Evolutionary conservation across 2,329 filamentous ascomycete species (phyloP), one percentile per base, ranked within the genome.

Genomic region (Trematosphaeria pertusa): DNA sequence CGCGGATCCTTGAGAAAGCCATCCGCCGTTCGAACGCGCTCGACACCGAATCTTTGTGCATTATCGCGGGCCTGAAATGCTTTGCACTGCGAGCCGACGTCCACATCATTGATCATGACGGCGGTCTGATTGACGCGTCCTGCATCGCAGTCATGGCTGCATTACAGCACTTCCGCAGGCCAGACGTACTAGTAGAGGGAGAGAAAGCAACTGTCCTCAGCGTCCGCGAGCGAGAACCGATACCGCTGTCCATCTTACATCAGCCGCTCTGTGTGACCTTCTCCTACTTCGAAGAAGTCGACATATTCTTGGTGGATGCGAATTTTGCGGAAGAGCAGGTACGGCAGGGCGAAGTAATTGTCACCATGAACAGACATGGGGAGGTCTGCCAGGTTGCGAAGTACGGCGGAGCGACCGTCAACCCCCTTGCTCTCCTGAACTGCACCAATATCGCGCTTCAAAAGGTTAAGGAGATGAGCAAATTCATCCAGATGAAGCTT

Each of bases 1-100:
- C 92, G 8, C 87, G 93, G 24, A 83, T 94, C 32, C 86, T 99
- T 15, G 94, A 99, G 72, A 96, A 96, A 75, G 93, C 94, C 7
- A 85, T 97, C 50, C 91, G 94, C 32, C 87, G 94, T 50, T 96
- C 92, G 1, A 88, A 88, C 59, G 93, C 94, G 5, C 84, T 99
- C 31, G 93, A 97, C 71, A 96, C 92, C 24, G 94, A 99, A 74
- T 96, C 92, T 3, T 82, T 99, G 34, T 99, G 94, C 72, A 89
- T 99, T 17, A 81, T 97, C 20, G 91, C 94, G 9, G 92, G 90
- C 6, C 81, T 88, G 50, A 96, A 95, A 73, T 94, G 89, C 77
- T 99, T 94, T 86, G 88, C 88, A 50, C 81, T 99, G 53, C 86
- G 93, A 47, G 92, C 90, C 15, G 93, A 97, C 70, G 83, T 97